Evolutionary conservation across 805 yeast species (phyloP).

Genomic region (Candida namnaoensis): DNA sequence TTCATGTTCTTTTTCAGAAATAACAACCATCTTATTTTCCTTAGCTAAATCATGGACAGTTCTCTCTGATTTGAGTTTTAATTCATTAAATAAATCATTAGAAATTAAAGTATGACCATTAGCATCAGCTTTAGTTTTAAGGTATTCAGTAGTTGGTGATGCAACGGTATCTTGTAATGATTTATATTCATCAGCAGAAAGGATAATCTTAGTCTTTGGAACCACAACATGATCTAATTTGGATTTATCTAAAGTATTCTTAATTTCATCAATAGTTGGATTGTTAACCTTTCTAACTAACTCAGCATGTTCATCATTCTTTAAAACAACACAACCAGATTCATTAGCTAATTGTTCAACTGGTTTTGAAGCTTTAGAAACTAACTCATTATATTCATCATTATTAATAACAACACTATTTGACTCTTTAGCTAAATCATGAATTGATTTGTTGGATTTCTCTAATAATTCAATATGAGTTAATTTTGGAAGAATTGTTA

Average conservation of each 20-base stretch:
- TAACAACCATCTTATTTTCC: slow-evolving; percentile 5
- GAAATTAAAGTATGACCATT: slow-evolving; percentile 8
- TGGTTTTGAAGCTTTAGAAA: slow-evolving; percentile 7
- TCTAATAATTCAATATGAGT: slow-evolving; percentile 14
- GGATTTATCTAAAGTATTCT: slow-evolving; percentile 5
- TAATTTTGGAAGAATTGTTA: slow-evolving; percentile 15
- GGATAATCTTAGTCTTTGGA: slow-evolving; percentile 1
- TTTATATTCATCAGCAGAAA: slow-evolving; percentile 3
- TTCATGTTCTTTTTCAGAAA: slow-evolving; percentile 8
- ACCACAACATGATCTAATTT: too few species aligned
- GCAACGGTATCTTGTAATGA: slow-evolving; percentile 7
- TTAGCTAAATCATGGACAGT: slow-evolving; percentile 14
- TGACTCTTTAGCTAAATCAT: slow-evolving; percentile 10
- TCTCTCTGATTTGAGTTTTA: slow-evolving; percentile 6
- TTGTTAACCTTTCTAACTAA: slow-evolving; percentile 8
- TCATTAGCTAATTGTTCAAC: slow-evolving; percentile 7
- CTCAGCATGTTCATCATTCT: slow-evolving; percentile 8
- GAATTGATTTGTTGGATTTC: slow-evolving; percentile 7
- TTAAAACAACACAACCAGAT: slow-evolving; percentile 6
- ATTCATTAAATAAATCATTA: slow-evolving; percentile 1
- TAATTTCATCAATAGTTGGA: slow-evolving; percentile 11
- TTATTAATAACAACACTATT: slow-evolving; percentile 15
- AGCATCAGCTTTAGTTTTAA: slow-evolving; percentile 12
- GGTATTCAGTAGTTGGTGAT: slow-evolving; percentile 13
- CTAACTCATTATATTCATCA: slow-evolving; percentile 8